Conservation (phyloP, 75 land plant species). For the Chamaecyparis obtusa region DNA sequence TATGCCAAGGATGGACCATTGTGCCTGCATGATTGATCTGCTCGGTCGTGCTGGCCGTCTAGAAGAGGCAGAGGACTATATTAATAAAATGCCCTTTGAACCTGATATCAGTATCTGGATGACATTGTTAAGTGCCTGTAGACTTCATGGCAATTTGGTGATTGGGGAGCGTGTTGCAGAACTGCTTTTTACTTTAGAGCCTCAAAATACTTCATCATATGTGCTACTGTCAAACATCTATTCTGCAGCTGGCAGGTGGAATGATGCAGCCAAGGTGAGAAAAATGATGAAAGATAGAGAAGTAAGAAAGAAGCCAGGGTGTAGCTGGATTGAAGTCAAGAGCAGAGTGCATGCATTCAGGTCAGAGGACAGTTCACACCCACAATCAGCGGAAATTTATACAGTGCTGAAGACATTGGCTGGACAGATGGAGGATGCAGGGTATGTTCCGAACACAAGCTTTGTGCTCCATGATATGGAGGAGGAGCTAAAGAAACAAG, state of each 20-base stretch:
- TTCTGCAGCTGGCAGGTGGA: constrained; percentile 63
- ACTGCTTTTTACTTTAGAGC: constrained; percentile 39
- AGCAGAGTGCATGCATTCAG: constrained; percentile 50
- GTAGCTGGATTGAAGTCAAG: constrained; percentile 72
- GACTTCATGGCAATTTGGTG: constrained; percentile 52
- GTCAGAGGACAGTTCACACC: constrained; percentile 51
- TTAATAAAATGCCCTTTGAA: constrained; percentile 56
- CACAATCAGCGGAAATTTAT: constrained; percentile 49
- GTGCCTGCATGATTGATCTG: constrained; percentile 71
- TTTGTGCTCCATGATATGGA: constrained; percentile 22
- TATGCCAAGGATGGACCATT: constrained; percentile 63
- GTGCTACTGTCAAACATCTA: constrained; percentile 61
- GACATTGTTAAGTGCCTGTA: constrained; percentile 62
- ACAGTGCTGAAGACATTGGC: constrained; percentile 33
- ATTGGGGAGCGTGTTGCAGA: constrained; percentile 59
- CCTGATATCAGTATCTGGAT: constrained; percentile 69
- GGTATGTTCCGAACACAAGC: constrained; percentile 26
- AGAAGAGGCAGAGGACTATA: constrained; percentile 43
- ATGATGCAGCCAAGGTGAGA: constrained; percentile 49
- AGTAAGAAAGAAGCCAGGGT: constrained; percentile 66
- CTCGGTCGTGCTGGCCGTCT: constrained; percentile 49
- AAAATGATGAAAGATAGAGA: constrained; percentile 42
- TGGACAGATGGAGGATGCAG: constrained; percentile 49
- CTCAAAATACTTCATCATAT: constrained; percentile 51
- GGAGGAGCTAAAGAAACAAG: constrained; percentile 2